phyloP scores from a whole-genome alignment of 768 basidiomycete genomes.

The Russula sp. region DNA sequence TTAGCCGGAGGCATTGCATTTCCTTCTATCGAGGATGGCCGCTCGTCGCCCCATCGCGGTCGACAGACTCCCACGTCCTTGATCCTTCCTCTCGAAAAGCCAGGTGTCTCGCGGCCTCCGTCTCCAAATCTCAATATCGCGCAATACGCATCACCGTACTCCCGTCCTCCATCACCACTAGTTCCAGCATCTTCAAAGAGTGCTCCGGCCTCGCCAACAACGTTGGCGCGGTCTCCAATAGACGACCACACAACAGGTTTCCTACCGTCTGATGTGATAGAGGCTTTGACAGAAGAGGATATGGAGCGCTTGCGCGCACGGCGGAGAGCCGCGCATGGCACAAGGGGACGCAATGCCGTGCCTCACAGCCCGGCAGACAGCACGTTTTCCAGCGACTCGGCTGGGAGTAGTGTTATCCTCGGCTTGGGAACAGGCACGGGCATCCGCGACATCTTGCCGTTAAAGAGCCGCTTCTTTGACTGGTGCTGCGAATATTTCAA shows the following conservation, averaged over 20 bases:
- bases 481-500: slow-evolving; percentile 98
- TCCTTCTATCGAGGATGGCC: slow-evolving; percentile 53
- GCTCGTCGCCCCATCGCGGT: slow-evolving; percentile 35
- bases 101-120: slow-evolving; percentile 59
- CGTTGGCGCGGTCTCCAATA: slow-evolving; percentile 23
- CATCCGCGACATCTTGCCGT: slow-evolving; percentile 77
- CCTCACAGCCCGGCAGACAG: slow-evolving; percentile 68
- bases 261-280: slow-evolving; percentile 73
- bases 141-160: slow-evolving; percentile 73
- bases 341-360: slow-evolving; percentile 34
- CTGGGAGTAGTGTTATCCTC: slow-evolving; percentile 59
- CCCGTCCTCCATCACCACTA: slow-evolving; percentile 43
- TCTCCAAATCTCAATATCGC: slow-evolving; percentile 76
- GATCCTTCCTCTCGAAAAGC: slow-evolving; percentile 29
- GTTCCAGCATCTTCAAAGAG: slow-evolving; percentile 19
- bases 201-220: slow-evolving; percentile 29
- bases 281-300: slow-evolving; percentile 88
- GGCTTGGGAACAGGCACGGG: slow-evolving; percentile 76
- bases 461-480: slow-evolving; percentile 91
- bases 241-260: slow-evolving; percentile 44
- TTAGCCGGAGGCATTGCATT: slow-evolving; percentile 68
- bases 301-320: slow-evolving; percentile 84
- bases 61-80: slow-evolving; percentile 26
- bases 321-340: slow-evolving; percentile 39
- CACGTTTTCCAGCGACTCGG: slow-evolving; percentile 71